A percentile compares a stretch with the other conserved stretches of the same genome.
phyloP scores from a whole-genome alignment of 2,329 filamentous ascomycete species.

The Trichoderma endophyticum region DNA sequence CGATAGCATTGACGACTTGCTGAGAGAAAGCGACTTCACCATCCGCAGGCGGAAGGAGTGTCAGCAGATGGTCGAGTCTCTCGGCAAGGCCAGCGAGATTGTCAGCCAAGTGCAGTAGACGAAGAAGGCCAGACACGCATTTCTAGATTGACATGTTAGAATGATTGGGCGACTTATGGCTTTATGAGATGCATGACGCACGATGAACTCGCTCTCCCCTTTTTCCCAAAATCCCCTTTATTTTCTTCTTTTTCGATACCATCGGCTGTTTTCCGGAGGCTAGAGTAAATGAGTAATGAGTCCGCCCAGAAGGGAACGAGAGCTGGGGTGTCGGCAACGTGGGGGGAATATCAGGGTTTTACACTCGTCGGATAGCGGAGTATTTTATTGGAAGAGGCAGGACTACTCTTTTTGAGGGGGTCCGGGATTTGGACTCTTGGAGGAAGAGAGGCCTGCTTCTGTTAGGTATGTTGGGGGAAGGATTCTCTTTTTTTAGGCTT shows the following conservation, averaged over 20 bases:
- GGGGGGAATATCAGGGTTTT: slow-evolving; percentile 10
- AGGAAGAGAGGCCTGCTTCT: background rate
- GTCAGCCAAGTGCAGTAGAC: slow-evolving; percentile 72
- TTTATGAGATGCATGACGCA: slow-evolving; percentile 19
- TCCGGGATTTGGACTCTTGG: background rate
- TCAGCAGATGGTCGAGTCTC: slow-evolving; percentile 97
- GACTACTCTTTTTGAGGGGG: background rate
- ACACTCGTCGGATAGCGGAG: slow-evolving; percentile 16
- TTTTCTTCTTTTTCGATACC: slow-evolving; percentile 38
- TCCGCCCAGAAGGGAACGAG: slow-evolving; percentile 23
- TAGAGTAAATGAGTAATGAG: slow-evolving; percentile 37
- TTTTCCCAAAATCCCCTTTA: background rate
- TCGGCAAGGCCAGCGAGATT: slow-evolving; percentile 88
- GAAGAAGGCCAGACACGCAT: background rate
- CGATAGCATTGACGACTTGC: slow-evolving; percentile 83
- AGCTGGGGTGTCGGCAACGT: slow-evolving; percentile 18
- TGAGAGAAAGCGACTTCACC: slow-evolving; percentile 98
- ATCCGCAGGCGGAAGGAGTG: slow-evolving; percentile 94
- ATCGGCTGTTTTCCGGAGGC: slow-evolving; percentile 31
- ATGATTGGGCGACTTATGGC: slow-evolving; percentile 12
- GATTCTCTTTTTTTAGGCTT: slow-evolving; percentile 16
- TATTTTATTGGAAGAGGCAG: slow-evolving; percentile 1
- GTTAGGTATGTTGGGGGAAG: background rate
- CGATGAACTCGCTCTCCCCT: slow-evolving; percentile 1
- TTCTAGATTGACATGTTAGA: slow-evolving; percentile 17